Conservation (phyloP, 441 rosid genomes). For the Populus trichocarpa region DNA sequence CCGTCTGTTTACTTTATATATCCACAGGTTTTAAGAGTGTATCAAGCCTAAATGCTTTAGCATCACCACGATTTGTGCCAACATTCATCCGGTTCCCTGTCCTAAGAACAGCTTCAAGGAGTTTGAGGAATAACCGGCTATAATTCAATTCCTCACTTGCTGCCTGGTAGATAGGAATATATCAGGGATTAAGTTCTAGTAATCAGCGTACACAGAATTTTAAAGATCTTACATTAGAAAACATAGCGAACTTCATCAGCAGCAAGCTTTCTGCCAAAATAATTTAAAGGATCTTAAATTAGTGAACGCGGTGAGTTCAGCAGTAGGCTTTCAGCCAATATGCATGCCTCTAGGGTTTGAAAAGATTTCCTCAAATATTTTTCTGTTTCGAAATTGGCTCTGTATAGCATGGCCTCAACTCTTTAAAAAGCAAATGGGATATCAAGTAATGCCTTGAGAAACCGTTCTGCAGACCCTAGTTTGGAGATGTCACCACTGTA, state of each 20-base stretch:
- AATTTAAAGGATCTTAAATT: too few species aligned
- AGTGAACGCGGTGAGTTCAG: background rate
- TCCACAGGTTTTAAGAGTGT: too few species aligned
- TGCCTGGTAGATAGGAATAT: conserved; percentile 37
- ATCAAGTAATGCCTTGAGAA: conserved; percentile 85
- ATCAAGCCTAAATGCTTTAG: too few species aligned
- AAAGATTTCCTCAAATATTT: conserved; percentile 79
- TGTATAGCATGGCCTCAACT: conserved; percentile 93
- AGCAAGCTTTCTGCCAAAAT: background rate
- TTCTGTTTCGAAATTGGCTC: conserved; percentile 90
- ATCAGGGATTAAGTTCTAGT: background rate
- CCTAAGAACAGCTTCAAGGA: background rate
- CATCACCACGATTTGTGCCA: too few species aligned
- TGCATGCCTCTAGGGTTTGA: conserved; percentile 80
- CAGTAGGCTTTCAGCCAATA: background rate
- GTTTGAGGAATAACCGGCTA: conserved; percentile 58
- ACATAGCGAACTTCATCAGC: background rate
- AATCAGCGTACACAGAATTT: background rate
- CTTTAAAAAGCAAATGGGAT: conserved; percentile 90
- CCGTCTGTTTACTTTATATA: too few species aligned
- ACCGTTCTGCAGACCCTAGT: conserved; percentile 87
- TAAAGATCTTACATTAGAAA: background rate
- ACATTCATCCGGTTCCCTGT: too few species aligned
- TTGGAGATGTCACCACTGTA: conserved; percentile 66
- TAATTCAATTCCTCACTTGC: conserved; percentile 89